Evolutionary conservation across 2,329 filamentous ascomycete genomes (phyloP).

Genomic region (Alternaria sp.): DNA sequence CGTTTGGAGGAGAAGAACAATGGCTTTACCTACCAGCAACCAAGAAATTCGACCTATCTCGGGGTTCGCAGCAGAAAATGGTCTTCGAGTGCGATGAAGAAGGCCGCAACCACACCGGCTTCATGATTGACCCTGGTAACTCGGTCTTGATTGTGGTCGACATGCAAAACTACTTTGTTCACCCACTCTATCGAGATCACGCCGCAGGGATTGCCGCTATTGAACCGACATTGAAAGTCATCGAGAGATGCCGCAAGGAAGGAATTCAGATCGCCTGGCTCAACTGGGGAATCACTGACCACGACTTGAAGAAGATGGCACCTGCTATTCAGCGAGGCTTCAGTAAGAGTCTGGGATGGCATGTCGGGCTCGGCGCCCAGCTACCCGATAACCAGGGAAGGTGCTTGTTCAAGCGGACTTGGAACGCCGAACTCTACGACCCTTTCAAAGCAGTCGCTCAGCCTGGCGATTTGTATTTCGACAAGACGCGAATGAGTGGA

Average conservation of each 20-base stretch:
- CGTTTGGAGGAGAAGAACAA: slow-evolving; percentile 53
- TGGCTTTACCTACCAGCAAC: slow-evolving; percentile 54
- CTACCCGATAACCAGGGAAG: slow-evolving; percentile 51
- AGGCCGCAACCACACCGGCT: slow-evolving; percentile 50
- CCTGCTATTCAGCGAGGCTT: slow-evolving; percentile 55
- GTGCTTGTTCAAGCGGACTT: slow-evolving; percentile 54
- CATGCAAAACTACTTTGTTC: slow-evolving; percentile 57
- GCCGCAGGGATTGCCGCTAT: slow-evolving; percentile 44
- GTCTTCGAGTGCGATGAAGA: slow-evolving; percentile 53
- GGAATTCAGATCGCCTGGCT: slow-evolving; percentile 54
- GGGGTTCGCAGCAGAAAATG: slow-evolving; percentile 49
- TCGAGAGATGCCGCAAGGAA: slow-evolving; percentile 52
- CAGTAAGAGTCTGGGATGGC: slow-evolving; percentile 54
- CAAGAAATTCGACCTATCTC: slow-evolving; percentile 54
- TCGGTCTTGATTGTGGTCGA: slow-evolving; percentile 54
- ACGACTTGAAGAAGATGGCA: slow-evolving; percentile 51
- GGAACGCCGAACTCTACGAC: slow-evolving; percentile 55
- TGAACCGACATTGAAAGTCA: slow-evolving; percentile 50
- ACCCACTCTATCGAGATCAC: slow-evolving; percentile 43
- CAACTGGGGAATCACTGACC: slow-evolving; percentile 54
- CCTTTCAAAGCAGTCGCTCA: slow-evolving; percentile 50
- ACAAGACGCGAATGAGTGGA: slow-evolving; percentile 56
- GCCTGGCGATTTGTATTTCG: slow-evolving; percentile 54
- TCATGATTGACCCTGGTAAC: slow-evolving; percentile 53
- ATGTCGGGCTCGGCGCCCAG: slow-evolving; percentile 51